Percentiles rank a stretch among this genome's conserved stretches.
Evolutionary conservation across 805 yeast species (phyloP).

Genomic region (Aciculoconidium aculeatum): DNA sequence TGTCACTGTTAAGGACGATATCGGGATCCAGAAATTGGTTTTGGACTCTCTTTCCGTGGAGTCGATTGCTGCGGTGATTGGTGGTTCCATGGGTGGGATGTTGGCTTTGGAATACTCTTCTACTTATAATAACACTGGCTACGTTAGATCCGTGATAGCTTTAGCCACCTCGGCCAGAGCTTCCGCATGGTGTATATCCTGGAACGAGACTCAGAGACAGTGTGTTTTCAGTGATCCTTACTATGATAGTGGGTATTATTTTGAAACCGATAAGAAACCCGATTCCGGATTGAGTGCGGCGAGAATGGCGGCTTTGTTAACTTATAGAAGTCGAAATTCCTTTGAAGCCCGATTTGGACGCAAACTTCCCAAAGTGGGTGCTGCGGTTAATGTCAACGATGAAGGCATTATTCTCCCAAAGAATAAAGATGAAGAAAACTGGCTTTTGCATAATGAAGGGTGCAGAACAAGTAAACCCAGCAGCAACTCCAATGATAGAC

Average conservation of each 20-base stretch:
- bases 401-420: constrained; percentile 34
- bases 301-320: constrained; percentile 91
- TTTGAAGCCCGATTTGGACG: constrained; percentile 93
- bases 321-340: constrained; percentile 87
- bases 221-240: constrained; percentile 93
- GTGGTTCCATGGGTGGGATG: constrained; percentile 99
- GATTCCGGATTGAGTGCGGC: constrained; percentile 88
- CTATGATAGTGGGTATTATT: constrained; percentile 82
- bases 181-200: constrained; percentile 97
- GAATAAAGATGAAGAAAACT: constrained; percentile 60
- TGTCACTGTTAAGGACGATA: constrained; percentile 91
- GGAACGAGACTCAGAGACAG: constrained; percentile 99
- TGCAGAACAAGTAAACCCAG: constrained; percentile 20
- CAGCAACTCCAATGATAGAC: constrained; percentile 19
- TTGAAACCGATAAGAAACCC: constrained; percentile 64
- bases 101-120: constrained; percentile 79
- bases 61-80: constrained; percentile 77
- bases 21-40: constrained; percentile 67
- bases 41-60: constrained; percentile 77
- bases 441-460: constrained; percentile 90
- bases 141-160: constrained; percentile 69
- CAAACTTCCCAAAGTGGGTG: constrained; percentile 30
- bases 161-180: constrained; percentile 92
- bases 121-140: constrained; percentile 54
- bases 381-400: constrained; percentile 7